phyloP scores from a whole-genome alignment of 1,284 basidiomycete genomes.

The Apiotrichum gamsii region DNA sequence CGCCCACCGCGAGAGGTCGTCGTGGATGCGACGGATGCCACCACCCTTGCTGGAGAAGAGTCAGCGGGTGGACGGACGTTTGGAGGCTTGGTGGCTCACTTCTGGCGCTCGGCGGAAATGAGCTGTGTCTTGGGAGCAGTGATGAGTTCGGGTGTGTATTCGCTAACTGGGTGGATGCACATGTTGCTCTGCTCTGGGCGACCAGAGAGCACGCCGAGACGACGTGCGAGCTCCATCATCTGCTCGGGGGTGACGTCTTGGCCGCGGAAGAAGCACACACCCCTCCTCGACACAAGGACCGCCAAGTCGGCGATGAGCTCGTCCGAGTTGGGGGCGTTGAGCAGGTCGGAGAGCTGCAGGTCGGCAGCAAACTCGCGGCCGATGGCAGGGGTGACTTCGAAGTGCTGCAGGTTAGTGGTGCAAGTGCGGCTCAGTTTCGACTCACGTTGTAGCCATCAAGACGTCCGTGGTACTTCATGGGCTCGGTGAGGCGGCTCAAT shows the following conservation, averaged over 20 bases:
- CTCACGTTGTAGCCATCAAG: background rate
- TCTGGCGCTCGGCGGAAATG: constrained; percentile 23
- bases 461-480: constrained; percentile 1
- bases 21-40: constrained; percentile 23
- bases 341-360: constrained; percentile 8
- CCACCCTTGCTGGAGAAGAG: constrained; percentile 12
- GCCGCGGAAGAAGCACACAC: constrained; percentile 64
- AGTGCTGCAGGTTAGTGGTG: no score
- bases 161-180: constrained; percentile 30
- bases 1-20: constrained; percentile 36
- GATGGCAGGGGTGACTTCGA: constrained; percentile 7
- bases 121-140: constrained; percentile 16
- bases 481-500: background rate
- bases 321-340: constrained; percentile 7
- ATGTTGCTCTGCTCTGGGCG: constrained; percentile 48
- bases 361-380: constrained; percentile 8
- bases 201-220: constrained; percentile 56
- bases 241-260: constrained; percentile 52
- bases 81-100: no score
- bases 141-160: constrained; percentile 17
- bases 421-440: no score
- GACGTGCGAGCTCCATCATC: constrained; percentile 50
- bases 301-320: constrained; percentile 52
- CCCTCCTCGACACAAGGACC: constrained; percentile 58
- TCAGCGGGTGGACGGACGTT: no score